Evolutionary conservation across 2,329 filamentous ascomycete species (phyloP).

Genomic region (Colletotrichum tofieldiae): DNA sequence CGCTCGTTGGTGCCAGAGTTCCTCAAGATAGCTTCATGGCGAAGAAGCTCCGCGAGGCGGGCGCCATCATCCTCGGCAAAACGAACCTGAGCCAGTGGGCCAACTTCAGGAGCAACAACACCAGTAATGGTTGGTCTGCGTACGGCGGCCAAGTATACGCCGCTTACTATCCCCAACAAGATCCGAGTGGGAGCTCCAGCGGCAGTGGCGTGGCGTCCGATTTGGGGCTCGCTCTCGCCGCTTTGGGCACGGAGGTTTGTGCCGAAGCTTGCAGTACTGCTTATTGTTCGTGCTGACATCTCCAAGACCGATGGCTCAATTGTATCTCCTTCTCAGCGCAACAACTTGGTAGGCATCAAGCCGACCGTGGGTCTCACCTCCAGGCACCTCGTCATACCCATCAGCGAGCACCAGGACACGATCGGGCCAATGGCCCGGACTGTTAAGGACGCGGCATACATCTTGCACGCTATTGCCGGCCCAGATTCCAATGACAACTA

Average conservation of each 20-base stretch:
- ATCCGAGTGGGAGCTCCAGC: constrained; percentile 73
- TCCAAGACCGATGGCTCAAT: constrained; percentile 74
- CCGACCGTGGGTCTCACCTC: constrained; percentile 77
- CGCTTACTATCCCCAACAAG: constrained; percentile 73
- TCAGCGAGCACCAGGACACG: constrained; percentile 74
- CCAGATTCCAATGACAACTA: constrained; percentile 73
- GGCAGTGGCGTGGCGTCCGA: constrained; percentile 74
- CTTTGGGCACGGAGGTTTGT: constrained; percentile 74
- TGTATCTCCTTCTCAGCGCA: constrained; percentile 65
- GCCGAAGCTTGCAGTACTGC: constrained; percentile 35
- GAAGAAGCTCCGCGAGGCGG: constrained; percentile 70
- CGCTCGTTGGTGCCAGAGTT: constrained; percentile 69
- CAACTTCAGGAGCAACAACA: constrained; percentile 70
- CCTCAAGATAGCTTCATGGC: constrained; percentile 71
- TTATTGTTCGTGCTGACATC: neutral
- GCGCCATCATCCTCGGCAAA: constrained; percentile 76
- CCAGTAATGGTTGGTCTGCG: constrained; percentile 75
- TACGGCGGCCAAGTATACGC: constrained; percentile 74
- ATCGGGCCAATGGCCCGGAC: constrained; percentile 75
- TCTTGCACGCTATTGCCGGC: constrained; percentile 75
- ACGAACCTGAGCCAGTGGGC: constrained; percentile 76
- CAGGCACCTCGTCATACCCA: constrained; percentile 74
- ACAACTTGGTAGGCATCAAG: constrained; percentile 78
- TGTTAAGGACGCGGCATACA: constrained; percentile 74
- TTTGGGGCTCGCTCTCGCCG: constrained; percentile 71